Conservation (phyloP, 2,329 filamentous ascomycete genomes). For the Xylaria sp. region DNA sequence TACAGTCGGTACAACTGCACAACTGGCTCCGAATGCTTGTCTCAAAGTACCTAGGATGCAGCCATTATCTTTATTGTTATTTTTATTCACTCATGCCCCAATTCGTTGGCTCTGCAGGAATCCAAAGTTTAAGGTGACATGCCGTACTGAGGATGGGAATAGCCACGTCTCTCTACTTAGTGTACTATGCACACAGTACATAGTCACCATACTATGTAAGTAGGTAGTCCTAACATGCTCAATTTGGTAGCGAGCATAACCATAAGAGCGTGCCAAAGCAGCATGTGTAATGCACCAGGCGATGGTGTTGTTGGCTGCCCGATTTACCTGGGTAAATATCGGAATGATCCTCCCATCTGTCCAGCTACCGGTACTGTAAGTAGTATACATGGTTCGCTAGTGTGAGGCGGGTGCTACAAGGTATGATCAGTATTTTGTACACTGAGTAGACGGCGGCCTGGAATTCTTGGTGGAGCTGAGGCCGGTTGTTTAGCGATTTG, state of each 20-base stretch:
- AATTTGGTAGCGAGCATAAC: neutral
- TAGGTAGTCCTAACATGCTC: neutral
- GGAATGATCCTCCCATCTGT: neutral
- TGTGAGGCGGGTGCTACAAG: neutral
- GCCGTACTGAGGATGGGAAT: neutral
- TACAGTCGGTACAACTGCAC: neutral
- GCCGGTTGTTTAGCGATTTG: neutral
- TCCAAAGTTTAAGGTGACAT: neutral
- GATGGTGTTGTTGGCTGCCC: no score
- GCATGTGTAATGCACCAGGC: neutral
- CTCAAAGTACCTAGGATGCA: neutral
- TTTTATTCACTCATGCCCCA: no score
- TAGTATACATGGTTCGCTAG: no score
- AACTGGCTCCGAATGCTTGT: neutral
- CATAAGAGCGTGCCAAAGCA: neutral
- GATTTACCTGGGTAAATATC: no score
- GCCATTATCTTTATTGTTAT: neutral
- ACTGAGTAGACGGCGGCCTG: constrained; percentile 1
- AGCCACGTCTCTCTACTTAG: neutral
- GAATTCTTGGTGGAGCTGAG: neutral
- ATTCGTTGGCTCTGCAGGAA: neutral
- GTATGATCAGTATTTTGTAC: neutral
- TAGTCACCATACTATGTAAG: no score
- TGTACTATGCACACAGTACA: no score
- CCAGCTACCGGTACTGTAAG: neutral